Base-by-base conservation (phyloP, 139 green algal species). In the Diplosphaera chodatii region DNA sequence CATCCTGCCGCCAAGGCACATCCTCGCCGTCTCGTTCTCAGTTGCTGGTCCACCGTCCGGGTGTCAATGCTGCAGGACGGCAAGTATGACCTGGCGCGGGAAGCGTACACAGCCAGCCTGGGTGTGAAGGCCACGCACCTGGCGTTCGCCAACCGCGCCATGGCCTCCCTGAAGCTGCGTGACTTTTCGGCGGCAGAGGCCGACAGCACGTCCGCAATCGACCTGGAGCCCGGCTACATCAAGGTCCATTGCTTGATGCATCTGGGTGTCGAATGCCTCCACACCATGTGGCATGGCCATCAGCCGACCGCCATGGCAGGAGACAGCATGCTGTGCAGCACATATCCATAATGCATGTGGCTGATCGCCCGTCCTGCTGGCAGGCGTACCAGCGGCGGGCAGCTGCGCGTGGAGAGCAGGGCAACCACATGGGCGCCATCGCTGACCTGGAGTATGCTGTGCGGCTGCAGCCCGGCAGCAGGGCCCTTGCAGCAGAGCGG, bases 401-500 rank as follows among this genome's bases (percentile, higher is more conserved):
- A 15, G 73, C 79, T 6, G 89, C 90, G 3, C 72, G 82, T 10
- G 66, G 55, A 18, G 37, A 84, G 67, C 78, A 88, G 64, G 82
- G 82, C 1, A 28, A 74, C 32, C 69, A 69, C 15, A 55, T 85
- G 56, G 79, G 78, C 5, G 86, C 90, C 5, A 68, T 82, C 4
- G 64, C 73, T 4, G 89, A 96, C 69, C 89, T 85, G 73, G 90
- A 96, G 66, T 4, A 41, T 25, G 87, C 82, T 8, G 69, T 96
- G 55, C 67, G 84, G 30, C 67, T 90, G 63, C 83, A 92, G 73
- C 89, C 89, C 0, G 48, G 59, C 66, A 92, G 88, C 77, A 67
- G 68, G 18, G 74, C 77, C 15, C 65, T 87, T 13, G 78, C 73
- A 0, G 41, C 31, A 6, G 87, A 91, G 32, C 71, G 86, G 23